Conservation (phyloP, 768 basidiomycete genomes). For the Psilocybe subaeruginosa region DNA sequence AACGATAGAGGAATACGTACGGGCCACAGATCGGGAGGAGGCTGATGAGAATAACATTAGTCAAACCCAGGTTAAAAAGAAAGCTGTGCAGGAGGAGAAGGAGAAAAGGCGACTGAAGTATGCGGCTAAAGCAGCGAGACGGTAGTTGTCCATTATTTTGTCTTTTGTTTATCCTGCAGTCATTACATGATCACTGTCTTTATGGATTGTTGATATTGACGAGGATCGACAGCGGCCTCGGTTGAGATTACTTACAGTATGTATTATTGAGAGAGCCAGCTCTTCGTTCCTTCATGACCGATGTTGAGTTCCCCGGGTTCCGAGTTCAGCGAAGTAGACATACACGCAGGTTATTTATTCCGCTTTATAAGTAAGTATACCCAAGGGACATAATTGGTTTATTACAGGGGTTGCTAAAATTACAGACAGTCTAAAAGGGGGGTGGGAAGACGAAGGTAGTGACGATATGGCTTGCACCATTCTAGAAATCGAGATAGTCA, state of each 20-base stretch:
- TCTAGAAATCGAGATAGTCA: conserved; percentile 54
- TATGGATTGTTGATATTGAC: neutral
- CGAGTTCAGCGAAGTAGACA: neutral
- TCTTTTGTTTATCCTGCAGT: neutral
- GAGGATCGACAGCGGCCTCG: neutral
- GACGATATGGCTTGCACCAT: neutral
- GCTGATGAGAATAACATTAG: conserved; percentile 61
- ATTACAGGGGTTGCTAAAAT: conserved; percentile 11
- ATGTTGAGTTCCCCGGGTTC: neutral
- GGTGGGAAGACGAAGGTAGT: neutral
- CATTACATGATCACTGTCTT: neutral
- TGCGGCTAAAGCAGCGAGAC: conserved; percentile 26
- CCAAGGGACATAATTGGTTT: neutral
- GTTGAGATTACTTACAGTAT: neutral
- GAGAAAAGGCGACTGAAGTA: conserved; percentile 39
- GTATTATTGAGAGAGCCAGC: too few species aligned
- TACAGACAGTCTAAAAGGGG: conserved; percentile 16
- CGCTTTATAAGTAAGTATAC: neutral
- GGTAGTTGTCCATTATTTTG: conserved; percentile 1
- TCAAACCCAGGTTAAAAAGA: conserved; percentile 73
- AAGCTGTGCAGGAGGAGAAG: conserved; percentile 41
- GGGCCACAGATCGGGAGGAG: conserved; percentile 48
- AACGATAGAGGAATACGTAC: conserved; percentile 62
- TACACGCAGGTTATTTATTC: neutral
- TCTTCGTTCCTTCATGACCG: neutral